Evolutionary conservation across 768 basidiomycete genomes (phyloP), one percentile per base, ranked within the genome.

Genomic region (Suillus fuscotomentosus): DNA sequence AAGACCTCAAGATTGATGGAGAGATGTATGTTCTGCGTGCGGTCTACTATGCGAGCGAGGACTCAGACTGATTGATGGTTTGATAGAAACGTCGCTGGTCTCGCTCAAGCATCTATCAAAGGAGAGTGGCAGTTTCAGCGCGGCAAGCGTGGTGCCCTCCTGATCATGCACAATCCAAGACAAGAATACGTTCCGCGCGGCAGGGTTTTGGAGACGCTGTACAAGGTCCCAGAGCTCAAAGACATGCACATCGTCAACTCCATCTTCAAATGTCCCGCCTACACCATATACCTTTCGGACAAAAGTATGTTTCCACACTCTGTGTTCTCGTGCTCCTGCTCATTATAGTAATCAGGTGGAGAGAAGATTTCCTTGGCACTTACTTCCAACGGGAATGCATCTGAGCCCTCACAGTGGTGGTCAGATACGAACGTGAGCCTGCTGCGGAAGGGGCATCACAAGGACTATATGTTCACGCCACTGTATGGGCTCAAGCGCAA

Each of bases 121-220:
- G 72, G 73, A 9, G 63, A 66, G 17, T 77, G 75, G 75, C 63
- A 63, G 60, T 77, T 75, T 63, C 67, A 61, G 34, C 27, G 42
- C 5, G 47, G 54, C 10, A 68, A 63, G 57, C 70, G 71, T 3
- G 75, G 75, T 17, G 74, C 73, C n/a, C 66, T 77, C 55, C 41
- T 77, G 47, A 72, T 74, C 43, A 70, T 77, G 67, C 56, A 65
- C 36, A 20, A 27, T 17, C 76, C 74, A 34, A 69, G 70, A n/a
- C 71, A 62, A 39, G 63, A 62, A 3, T 67, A 68, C 27, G 38
- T 75, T 45, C 69, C 62, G 20, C 53, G 53, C 6, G 66, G 66
- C 0, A 65, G 59, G 15, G 1, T 65, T 8, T 63, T 72, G 7
- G 66, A 71, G 50, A 60, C 67, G 5, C 62, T 73, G 50, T 60